A percentile compares a stretch with the other conserved stretches of the same genome.
These are phyloP conservation scores for Fusarium sp. DNA, from an alignment of 2,329 filamentous ascomycete genomes.

Conservation along the genomic window DNA sequence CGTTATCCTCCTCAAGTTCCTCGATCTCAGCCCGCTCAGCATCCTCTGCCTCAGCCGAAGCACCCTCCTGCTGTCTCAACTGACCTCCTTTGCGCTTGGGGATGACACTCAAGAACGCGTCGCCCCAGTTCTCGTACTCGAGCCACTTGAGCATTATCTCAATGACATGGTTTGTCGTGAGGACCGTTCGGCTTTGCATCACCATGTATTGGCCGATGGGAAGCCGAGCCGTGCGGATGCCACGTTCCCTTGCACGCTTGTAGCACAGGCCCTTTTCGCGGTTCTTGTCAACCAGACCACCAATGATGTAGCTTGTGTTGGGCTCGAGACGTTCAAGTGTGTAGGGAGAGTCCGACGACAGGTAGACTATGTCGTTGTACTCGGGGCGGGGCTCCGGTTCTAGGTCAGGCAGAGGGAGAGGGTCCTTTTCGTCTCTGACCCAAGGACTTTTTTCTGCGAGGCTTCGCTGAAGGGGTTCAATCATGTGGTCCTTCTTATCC, in stretches of 20 bases:
- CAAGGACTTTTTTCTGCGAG: conserved; percentile 50
- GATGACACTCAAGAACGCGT: conserved; percentile 89
- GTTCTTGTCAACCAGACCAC: conserved; percentile 95
- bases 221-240: conserved; percentile 88
- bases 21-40: conserved; percentile 47
- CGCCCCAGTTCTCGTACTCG: conserved; percentile 89
- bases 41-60: conserved; percentile 38
- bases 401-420: conserved; percentile 53
- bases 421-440: conserved; percentile 51
- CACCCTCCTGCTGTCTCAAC: conserved; percentile 63
- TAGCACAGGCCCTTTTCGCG: conserved; percentile 96
- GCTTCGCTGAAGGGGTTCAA: conserved; percentile 66
- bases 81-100: conserved; percentile 89
- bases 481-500: conserved; percentile 66
- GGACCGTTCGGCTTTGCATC: conserved; percentile 86
- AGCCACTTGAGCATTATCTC: conserved; percentile 98
- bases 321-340: conserved; percentile 87
- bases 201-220: conserved; percentile 96
- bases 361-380: conserved; percentile 77
- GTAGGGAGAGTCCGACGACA: conserved; percentile 91
- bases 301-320: conserved; percentile 91
- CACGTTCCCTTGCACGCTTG: conserved; percentile 78
- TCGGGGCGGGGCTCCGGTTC: conserved; percentile 52
- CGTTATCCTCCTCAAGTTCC: conserved; percentile 50
- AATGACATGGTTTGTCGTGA: conserved; percentile 95